Evolutionary conservation across 2,329 filamentous ascomycete genomes (phyloP), one percentile per base, ranked within the genome.

Genomic region (Microsporum canis): DNA sequence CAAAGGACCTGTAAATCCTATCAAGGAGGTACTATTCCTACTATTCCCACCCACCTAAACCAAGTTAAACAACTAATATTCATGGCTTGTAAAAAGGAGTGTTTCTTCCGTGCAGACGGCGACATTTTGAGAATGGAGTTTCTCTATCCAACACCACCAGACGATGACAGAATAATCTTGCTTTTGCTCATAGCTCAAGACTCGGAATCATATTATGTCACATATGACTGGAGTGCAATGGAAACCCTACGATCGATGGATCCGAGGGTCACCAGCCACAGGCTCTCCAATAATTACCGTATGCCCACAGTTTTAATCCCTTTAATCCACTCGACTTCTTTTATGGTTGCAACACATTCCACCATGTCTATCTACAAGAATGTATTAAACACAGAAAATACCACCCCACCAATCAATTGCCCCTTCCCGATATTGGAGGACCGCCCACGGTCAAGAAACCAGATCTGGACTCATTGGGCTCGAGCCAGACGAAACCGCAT

Each of bases 101-200:
- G 71, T n/a, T 78, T 77, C 57, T 76, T 79, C 63, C 70, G 72
- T 53, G 77, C 90, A 5, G 81, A 85, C 5, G 91, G 89, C 0
- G 79, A 86, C n/a, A 89, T 97, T 60, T 80, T 92, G 67, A 88
- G 89, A 66, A 86, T 96, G 79, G 88, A 91, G 27, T 99, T 97
- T 65, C 79, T 99, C 2, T 84, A 88, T 62, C 88, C 91, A 5
- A 79, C 80, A 7, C 74, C 81, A 0, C 80, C 84, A 59, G 85
- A 91, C 63, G 80, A 84, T 7, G 79, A 85, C 60, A 85, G 86
- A 66, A 82, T 95, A 49, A 86, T 95, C n/a, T 79, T 97, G 2
- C 76, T 96, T 8, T 75, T 96, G 27, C 72, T 87, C 23, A 72
- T 84, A 17, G 71, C 74, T 53, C 71, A 72, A 62, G 69, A 75